Evolutionary conservation across 371 early-diverging fungal genomes (phyloP).

Genomic region (Mucor saturninus): DNA sequence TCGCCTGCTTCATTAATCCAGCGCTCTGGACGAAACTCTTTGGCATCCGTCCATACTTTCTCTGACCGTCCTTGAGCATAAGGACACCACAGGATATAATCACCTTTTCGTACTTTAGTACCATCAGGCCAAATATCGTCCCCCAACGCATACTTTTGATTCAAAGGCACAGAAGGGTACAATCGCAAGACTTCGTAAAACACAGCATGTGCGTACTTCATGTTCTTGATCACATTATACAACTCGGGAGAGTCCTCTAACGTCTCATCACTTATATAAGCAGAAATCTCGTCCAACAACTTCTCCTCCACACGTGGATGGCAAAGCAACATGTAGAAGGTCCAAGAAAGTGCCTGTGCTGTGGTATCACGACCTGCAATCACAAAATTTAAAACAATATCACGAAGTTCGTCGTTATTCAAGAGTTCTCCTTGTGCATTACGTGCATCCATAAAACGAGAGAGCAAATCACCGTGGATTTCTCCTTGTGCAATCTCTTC

Average conservation of each 20-base stretch:
- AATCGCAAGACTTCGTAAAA: conserved; percentile 70
- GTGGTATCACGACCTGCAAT: conserved; percentile 75
- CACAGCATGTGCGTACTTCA: conserved; percentile 64
- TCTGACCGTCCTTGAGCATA: conserved; percentile 62
- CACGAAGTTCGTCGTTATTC: conserved; percentile 61
- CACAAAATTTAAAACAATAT: conserved; percentile 74
- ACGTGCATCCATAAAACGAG: conserved; percentile 63
- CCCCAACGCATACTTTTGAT: conserved; percentile 64
- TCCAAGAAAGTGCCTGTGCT: conserved; percentile 76
- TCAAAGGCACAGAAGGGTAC: conserved; percentile 74
- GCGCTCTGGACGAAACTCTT: conserved; percentile 65
- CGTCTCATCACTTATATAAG: conserved; percentile 33
- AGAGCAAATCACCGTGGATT: conserved; percentile 57
- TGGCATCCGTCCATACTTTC: conserved; percentile 64
- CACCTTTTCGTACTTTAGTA: conserved; percentile 58
- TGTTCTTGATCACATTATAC: conserved; percentile 52
- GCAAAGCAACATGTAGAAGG: conserved; percentile 60
- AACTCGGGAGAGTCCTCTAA: conserved; percentile 33
- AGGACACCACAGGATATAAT: conserved; percentile 54
- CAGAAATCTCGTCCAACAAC: conserved; percentile 61
- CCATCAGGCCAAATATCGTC: conserved; percentile 78
- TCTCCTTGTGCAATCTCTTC: conserved; percentile 42
- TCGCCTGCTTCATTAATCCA: conserved; percentile 55
- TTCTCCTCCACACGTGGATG: conserved; percentile 58
- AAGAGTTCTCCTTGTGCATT: conserved; percentile 57